phyloP scores from a whole-genome alignment of 2,329 filamentous ascomycete species.

The Alternaria arbusti region DNA sequence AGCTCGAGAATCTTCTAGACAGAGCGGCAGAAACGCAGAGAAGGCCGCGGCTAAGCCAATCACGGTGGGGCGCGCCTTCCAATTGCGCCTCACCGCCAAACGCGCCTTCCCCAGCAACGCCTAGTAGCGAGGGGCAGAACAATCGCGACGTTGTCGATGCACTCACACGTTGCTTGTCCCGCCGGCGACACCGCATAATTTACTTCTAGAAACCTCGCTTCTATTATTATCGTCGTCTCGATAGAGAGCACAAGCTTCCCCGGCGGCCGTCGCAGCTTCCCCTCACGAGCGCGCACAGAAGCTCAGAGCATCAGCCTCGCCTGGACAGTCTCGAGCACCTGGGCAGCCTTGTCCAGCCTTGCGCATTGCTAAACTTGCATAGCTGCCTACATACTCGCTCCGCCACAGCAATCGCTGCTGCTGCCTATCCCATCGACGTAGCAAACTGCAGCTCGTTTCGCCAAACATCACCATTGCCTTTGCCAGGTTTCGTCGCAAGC shows the following conservation, averaged over 20 bases:
- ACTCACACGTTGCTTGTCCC: background rate
- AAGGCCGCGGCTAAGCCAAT: constrained; percentile 37
- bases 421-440: background rate
- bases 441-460: background rate
- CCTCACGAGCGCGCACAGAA: background rate
- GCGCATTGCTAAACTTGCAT: constrained; percentile 1
- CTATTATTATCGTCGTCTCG: background rate
- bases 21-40: constrained; percentile 42
- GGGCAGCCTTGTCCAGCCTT: constrained; percentile 13
- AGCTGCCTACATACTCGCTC: constrained; percentile 11
- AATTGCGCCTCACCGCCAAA: constrained; percentile 34
- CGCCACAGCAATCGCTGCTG: constrained; percentile 4
- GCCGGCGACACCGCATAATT: background rate
- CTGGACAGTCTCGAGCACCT: background rate
- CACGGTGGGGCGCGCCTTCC: constrained; percentile 13
- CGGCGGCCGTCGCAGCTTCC: background rate
- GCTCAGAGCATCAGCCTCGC: background rate
- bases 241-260: background rate
- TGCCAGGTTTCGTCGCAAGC: background rate
- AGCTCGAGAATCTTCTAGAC: constrained; percentile 49
- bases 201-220: background rate
- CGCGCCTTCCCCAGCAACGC: constrained; percentile 25
- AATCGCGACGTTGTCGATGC: constrained; percentile 3
- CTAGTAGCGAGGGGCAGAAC: constrained; percentile 20
- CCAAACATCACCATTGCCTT: background rate